Base-by-base conservation (phyloP, 306 rosid species). In the Adenanthera pavonina region DNA sequence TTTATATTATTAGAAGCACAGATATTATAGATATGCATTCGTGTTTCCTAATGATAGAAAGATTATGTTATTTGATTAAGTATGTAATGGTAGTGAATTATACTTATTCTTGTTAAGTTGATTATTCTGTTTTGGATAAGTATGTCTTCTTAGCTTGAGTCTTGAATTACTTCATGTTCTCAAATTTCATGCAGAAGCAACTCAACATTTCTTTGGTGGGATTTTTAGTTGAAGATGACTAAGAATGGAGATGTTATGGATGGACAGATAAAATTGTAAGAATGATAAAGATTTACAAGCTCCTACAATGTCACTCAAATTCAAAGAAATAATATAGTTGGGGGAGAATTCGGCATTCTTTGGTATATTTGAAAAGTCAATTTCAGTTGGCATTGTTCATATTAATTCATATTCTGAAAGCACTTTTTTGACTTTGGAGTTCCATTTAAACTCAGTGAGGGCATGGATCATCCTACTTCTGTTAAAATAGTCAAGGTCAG, bases 131-230 rank as follows among this genome's bases (percentile, higher is more conserved):
- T 36, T 17, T 30, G 4, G 51, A 69, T 41, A 56, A 78, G 60
- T 1, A 56, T 61, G 57, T 16, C 8, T 48, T 71, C 62, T 44
- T 76, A 80, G 77, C 78, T 25, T 11, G 73, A 72, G 67, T 77
- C 48, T 83, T 83, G 80, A 83, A 65, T 47, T 79, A 74, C 54
- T 77, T 77, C 20, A 66, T 83, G 30, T 77, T 47, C 69, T 73
- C 61, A 80, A 77, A 80, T 80, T 80, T 76, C 52, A n/a, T 83
- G 89, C 89, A 80, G 87, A 84, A 44, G 65, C 66, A 59, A 40
- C 59, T 64, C 59, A 9, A 49, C 48, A 36, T 30, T 70, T 80
- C 75, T 83, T 67, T 61, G 52, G 49, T 66, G 8, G 60, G 35
- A 57, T 57, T 57, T 25, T 57, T 7, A 20, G 9, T 3, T 20